Evolutionary conservation across 1,284 basidiomycete species (phyloP).

Genomic region (Rhodotorula sp.): DNA sequence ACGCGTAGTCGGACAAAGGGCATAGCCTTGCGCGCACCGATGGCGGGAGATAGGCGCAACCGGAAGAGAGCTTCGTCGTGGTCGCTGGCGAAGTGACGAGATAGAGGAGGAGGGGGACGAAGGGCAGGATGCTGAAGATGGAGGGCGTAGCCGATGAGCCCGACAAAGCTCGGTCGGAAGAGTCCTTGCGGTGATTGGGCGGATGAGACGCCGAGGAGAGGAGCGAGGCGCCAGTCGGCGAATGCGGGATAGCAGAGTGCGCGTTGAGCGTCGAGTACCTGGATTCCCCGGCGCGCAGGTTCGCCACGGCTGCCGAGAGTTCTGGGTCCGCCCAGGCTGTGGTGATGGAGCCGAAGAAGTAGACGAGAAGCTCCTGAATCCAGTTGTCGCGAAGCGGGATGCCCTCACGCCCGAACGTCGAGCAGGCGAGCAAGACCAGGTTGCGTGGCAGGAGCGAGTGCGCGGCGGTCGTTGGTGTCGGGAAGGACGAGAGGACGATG

Average conservation of each 20-base stretch:
- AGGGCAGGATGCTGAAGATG: conserved; percentile 23
- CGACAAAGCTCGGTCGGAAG: background rate
- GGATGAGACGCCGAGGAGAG: background rate
- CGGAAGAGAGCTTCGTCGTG: conserved; percentile 15
- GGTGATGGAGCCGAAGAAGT: conserved; percentile 9
- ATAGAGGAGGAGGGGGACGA: conserved; percentile 27
- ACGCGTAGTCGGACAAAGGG: background rate
- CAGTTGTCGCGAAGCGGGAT: conserved; percentile 18
- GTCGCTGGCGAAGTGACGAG: conserved; percentile 20
- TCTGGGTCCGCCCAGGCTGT: conserved; percentile 7
- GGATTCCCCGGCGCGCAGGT: background rate
- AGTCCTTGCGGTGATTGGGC: background rate
- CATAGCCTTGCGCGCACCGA: conserved; percentile 27
- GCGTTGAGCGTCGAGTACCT: background rate
- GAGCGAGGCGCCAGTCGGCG: background rate
- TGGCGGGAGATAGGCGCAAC: conserved; percentile 29
- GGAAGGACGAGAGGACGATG: conserved; percentile 4
- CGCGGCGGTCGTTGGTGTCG: background rate
- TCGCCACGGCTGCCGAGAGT: background rate
- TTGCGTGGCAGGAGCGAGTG: conserved; percentile 26
- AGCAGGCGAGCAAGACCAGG: conserved; percentile 13
- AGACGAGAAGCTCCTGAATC: conserved; percentile 26
- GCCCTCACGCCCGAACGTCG: background rate
- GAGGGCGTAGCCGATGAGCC: background rate
- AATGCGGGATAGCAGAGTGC: background rate